Conservation (phyloP, 257 asterid species). For the Henckelia pumila region DNA sequence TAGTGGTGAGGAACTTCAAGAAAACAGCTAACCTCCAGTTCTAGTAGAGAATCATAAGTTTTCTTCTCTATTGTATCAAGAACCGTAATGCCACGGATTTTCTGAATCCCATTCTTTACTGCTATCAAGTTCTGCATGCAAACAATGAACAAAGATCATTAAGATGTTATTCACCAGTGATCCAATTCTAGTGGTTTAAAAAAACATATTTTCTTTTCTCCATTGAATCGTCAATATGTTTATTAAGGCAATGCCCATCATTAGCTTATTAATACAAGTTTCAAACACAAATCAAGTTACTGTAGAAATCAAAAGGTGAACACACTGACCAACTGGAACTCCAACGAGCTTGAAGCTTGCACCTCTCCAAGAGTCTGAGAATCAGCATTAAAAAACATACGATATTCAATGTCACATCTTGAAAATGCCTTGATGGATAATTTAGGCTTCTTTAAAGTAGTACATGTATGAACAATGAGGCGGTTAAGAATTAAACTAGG, state of each 20-base stretch:
- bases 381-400: constrained; percentile 23
- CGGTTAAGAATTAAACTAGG: background rate
- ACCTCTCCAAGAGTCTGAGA: constrained; percentile 77
- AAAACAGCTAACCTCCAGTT: constrained; percentile 63
- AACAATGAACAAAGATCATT: constrained; percentile 11
- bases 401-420: background rate
- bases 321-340: constrained; percentile 76
- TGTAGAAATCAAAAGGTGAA: constrained; percentile 14
- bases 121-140: constrained; percentile 81
- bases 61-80: constrained; percentile 82
- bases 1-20: background rate
- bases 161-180: constrained; percentile 10
- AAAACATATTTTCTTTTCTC: background rate
- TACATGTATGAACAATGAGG: background rate
- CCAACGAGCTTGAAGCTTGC: constrained; percentile 64
- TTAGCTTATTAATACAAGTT: background rate
- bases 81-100: constrained; percentile 77
- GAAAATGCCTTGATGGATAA: constrained; percentile 16
- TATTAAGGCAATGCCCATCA: background rate
- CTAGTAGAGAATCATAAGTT: constrained; percentile 72
- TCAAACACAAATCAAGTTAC: background rate
- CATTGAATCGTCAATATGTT: background rate
- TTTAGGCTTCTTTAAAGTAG: background rate
- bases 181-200: background rate
- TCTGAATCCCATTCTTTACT: constrained; percentile 84